phyloP scores from a whole-genome alignment of 192 early-diverging fungal species.

The Backusella australiensis region DNA sequence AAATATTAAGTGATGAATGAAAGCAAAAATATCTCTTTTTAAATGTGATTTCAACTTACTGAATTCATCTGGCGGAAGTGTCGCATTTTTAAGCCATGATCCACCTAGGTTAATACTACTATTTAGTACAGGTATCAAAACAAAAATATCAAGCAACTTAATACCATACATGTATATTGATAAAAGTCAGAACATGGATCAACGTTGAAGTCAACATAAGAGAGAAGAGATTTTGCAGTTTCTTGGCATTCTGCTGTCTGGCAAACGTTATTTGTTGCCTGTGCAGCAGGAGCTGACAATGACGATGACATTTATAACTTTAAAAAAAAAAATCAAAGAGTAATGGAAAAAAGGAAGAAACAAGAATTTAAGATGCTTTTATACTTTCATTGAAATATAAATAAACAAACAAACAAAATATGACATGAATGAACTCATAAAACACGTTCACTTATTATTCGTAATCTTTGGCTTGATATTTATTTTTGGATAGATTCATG shows the following conservation, averaged over 20 bases:
- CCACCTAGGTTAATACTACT: conserved; percentile 42
- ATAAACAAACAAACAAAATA: neutral
- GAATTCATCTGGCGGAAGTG: conserved; percentile 61
- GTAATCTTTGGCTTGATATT: neutral
- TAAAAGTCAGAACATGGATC: conserved; percentile 70
- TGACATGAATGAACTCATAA: neutral
- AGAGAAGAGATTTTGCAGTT: conserved; percentile 50
- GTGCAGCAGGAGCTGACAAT: neutral
- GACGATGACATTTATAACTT: neutral
- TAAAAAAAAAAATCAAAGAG: neutral
- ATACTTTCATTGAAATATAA: neutral
- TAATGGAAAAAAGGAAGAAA: neutral
- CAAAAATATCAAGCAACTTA: neutral
- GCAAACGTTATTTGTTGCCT: conserved; percentile 34
- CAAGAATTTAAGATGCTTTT: neutral
- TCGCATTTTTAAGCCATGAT: conserved; percentile 48
- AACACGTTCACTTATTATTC: neutral
- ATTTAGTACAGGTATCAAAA: neutral
- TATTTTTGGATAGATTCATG: neutral
- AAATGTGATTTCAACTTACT: conserved; percentile 3
- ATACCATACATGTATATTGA: conserved; percentile 51
- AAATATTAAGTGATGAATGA: neutral
- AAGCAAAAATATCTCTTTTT: no score
- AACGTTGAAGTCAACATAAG: conserved; percentile 45
- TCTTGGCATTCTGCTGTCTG: conserved; percentile 52